A percentile compares a stretch with the other conserved stretches of the same genome.
Conservation (phyloP, 306 rosid species). For the Medicago ruthenica region DNA sequence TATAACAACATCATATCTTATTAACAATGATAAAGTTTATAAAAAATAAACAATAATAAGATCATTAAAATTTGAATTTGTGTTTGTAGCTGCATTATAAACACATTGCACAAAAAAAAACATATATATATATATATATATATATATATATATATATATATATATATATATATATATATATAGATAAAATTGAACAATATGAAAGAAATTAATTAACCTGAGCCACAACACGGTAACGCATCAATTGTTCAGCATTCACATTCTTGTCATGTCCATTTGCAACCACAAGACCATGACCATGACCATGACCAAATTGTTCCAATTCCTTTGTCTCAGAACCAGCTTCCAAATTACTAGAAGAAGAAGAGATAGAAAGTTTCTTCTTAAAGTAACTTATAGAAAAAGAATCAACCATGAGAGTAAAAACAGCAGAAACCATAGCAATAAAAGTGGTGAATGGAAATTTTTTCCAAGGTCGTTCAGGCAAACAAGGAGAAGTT, state of each 20-base stretch:
- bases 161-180: too few relatives aligned
- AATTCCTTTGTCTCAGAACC: neutral
- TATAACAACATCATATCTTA: neutral
- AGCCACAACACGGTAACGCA: constrained; percentile 62
- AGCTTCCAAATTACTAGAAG: neutral
- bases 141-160: too few relatives aligned
- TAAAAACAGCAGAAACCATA: constrained; percentile 63
- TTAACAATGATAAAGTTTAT: neutral
- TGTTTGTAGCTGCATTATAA: too few relatives aligned
- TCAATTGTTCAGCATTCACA: constrained; percentile 36
- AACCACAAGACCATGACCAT: constrained; percentile 2
- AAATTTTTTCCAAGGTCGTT: constrained; percentile 61
- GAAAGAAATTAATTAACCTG: constrained; percentile 49
- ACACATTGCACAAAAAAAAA: neutral
- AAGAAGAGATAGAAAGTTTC: neutral
- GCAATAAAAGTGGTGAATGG: constrained; percentile 71
- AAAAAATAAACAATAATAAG: neutral
- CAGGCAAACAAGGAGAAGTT: constrained; percentile 58
- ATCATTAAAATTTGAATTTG: too few relatives aligned
- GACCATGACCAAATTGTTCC: neutral
- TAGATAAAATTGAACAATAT: neutral
- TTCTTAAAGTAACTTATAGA: constrained; percentile 51
- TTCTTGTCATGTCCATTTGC: neutral
- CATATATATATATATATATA: too few relatives aligned
- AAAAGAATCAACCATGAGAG: constrained; percentile 68